phyloP scores from a whole-genome alignment of 2,329 filamentous ascomycete species.

The Colletotrichum costaricense region DNA sequence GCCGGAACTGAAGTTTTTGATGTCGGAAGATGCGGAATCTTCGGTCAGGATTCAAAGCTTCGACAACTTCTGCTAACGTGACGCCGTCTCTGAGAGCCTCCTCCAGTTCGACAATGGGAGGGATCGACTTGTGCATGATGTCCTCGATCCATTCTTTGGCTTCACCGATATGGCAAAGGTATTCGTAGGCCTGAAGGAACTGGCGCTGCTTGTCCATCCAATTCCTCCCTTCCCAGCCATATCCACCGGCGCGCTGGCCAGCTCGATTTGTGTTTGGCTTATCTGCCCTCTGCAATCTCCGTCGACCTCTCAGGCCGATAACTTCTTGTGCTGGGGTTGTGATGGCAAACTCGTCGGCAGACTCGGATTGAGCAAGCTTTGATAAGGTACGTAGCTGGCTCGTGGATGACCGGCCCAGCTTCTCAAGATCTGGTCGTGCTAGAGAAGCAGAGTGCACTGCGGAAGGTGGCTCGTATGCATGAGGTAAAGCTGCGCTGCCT shows the following conservation, averaged over 20 bases:
- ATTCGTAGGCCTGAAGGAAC: conserved; percentile 96
- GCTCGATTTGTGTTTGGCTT: conserved; percentile 60
- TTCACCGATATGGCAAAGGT: conserved; percentile 98
- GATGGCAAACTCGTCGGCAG: conserved; percentile 84
- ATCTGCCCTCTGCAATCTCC: conserved; percentile 80
- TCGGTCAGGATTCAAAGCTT: conserved; percentile 83
- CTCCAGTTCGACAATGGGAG: conserved; percentile 92
- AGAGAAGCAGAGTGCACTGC: conserved; percentile 59
- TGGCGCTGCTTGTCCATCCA: conserved; percentile 99
- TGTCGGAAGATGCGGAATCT: conserved; percentile 86
- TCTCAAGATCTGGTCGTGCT: conserved; percentile 79
- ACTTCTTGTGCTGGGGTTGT: conserved; percentile 86
- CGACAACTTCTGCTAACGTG: conserved; percentile 92
- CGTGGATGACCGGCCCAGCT: conserved; percentile 88
- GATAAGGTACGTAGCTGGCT: conserved; percentile 90
- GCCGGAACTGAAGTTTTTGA: conserved; percentile 87
- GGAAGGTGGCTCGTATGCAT: conserved; percentile 45
- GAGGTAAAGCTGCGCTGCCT: conserved; percentile 45
- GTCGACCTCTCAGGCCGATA: conserved; percentile 84
- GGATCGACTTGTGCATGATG: conserved; percentile 85
- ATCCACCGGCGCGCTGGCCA: conserved; percentile 60
- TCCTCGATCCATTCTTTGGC: conserved; percentile 99
- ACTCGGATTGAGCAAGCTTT: conserved; percentile 79
- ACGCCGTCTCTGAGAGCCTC: conserved; percentile 93
- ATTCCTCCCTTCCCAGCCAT: conserved; percentile 83